A percentile compares a stretch with the other conserved stretches of the same genome.
Conservation (phyloP, 2,329 filamentous ascomycete genomes). For the Penicillium polonicum region DNA sequence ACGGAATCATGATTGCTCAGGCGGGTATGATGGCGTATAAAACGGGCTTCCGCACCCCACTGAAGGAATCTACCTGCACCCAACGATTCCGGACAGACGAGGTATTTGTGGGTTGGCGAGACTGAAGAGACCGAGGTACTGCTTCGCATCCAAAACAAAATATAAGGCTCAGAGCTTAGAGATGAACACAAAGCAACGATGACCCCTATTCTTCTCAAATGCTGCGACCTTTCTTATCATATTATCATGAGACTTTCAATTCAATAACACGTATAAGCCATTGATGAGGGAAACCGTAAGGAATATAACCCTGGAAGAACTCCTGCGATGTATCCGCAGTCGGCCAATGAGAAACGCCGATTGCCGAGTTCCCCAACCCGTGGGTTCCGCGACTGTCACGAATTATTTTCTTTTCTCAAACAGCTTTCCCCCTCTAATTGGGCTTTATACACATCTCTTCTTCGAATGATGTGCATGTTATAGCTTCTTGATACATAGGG, state of each 20-base stretch:
- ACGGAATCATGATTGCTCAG: slow-evolving; percentile 83
- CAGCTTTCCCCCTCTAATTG: neutral
- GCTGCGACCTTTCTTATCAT: neutral
- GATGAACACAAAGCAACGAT: neutral
- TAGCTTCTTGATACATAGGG: slow-evolving; percentile 11
- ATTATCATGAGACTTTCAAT: neutral
- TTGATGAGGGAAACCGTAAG: neutral
- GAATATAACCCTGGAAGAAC: neutral
- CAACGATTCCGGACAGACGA: neutral
- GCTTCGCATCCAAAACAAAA: neutral
- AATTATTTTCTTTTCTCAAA: slow-evolving; percentile 9
- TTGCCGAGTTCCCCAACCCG: slow-evolving; percentile 28
- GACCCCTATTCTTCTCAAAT: neutral
- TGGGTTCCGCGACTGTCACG: slow-evolving; percentile 32
- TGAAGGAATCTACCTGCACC: neutral
- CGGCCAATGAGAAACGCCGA: slow-evolving; percentile 28
- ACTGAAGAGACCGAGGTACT: neutral
- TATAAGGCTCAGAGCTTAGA: neutral
- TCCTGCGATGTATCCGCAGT: neutral
- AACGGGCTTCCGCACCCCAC: neutral
- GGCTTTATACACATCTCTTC: neutral
- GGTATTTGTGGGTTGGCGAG: neutral
- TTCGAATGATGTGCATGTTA: slow-evolving; percentile 19
- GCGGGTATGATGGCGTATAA: neutral
- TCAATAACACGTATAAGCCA: neutral